Evolutionary conservation across 1,284 basidiomycete species (phyloP).

Genomic region (Sanghuangporus sanghuang): DNA sequence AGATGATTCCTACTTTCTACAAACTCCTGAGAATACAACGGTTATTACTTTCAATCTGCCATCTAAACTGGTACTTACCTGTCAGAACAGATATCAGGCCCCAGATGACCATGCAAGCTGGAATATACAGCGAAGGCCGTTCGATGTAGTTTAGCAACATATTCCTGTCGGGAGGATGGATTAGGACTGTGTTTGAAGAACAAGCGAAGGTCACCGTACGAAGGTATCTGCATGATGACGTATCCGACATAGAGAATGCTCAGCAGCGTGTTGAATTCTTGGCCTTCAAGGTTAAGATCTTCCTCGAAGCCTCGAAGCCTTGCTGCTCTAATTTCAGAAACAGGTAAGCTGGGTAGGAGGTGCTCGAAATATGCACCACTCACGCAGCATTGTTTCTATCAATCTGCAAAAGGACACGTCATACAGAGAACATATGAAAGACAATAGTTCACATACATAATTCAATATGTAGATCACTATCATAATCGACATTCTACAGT

Average conservation of each 20-base stretch:
- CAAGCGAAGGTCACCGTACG: conserved; percentile 37
- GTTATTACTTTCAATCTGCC: conserved; percentile 14
- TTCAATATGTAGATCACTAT: conserved; percentile 7
- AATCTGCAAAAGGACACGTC: conserved; percentile 34
- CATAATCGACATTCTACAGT: conserved; percentile 28
- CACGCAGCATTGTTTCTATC: conserved; percentile 66
- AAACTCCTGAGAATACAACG: conserved; percentile 38
- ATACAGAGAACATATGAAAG: background rate
- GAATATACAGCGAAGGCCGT: conserved; percentile 70
- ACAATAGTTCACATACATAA: conserved; percentile 1
- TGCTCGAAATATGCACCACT: conserved; percentile 17
- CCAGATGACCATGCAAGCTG: conserved; percentile 68
- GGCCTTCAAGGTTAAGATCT: conserved; percentile 58
- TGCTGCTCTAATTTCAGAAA: conserved; percentile 43
- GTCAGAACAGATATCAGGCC: conserved; percentile 61
- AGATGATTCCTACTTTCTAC: conserved; percentile 39
- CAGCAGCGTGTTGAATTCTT: conserved; percentile 66
- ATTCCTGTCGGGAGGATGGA: conserved; percentile 40
- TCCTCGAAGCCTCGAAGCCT: conserved; percentile 64
- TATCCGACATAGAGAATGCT: conserved; percentile 74
- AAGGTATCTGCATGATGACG: conserved; percentile 74
- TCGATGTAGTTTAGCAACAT: conserved; percentile 70
- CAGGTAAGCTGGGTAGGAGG: background rate
- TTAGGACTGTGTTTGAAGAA: background rate
- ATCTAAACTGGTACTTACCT: conserved; percentile 32